Evolutionary conservation across 129 eudicot species (phyloP), one percentile per base, ranked within the genome.

Genomic region (Helianthus tuberosus): DNA sequence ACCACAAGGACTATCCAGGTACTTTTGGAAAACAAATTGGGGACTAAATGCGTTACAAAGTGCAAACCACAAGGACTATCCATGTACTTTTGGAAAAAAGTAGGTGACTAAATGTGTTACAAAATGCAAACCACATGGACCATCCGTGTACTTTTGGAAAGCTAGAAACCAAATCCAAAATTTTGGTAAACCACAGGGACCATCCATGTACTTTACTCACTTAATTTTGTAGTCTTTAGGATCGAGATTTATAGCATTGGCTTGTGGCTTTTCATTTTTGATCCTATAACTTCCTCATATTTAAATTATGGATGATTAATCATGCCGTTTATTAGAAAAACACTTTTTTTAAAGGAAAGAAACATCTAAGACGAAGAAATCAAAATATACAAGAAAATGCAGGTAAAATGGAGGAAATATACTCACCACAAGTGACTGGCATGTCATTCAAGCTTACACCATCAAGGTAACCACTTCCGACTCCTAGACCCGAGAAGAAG

Each of bases 351-450:
- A 16, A 1, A 62, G 75, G 65, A 71, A 71, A 71, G 63, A 51
- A 35, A 69, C 66, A 55, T 67, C 23, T 61, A 76, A 55, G 51
- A 57, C 36, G 27, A 29, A 36, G 13, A 57, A 29, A 58, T 32
- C 20, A 46, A 68, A 57, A 71, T 41, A 32, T 57, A 17, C 23
- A 76, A 57, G 27, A 57, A 68, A 47, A 58, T 71, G 53, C 41
- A 71, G 25, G 69, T 43, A 12, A 63, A 54, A 46, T 11, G 68
- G 8, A 36, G 71, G 58, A 75, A 69, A 68, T 55, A 25, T 66
- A 88, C 96, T 84, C 81, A 94, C 99, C 71, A 79, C 93, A 88
- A 73, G 82, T 79, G 63, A 78, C 81, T 12, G 99, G 97, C 89
- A 91, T 80, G 78, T 94, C 98, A 80, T 77, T 85, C 80, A 91